Evolutionary conservation across 2,329 filamentous ascomycete species (phyloP).

Genomic region (Penicillium sclerotigenum): DNA sequence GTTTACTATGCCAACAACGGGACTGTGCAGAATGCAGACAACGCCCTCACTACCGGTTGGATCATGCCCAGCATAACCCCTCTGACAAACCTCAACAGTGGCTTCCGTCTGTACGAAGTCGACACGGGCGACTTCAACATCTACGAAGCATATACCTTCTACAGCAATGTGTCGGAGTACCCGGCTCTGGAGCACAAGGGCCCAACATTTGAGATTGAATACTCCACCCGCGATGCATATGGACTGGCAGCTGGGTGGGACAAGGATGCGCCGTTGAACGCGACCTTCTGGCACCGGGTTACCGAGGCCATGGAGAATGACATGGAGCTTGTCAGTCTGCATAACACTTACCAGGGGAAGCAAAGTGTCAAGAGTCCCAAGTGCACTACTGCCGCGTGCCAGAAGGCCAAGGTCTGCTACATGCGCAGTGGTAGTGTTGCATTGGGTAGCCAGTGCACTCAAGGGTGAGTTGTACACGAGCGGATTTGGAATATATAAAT

Average conservation of each 20-base stretch:
- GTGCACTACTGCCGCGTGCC: constrained; percentile 52
- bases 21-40: constrained; percentile 41
- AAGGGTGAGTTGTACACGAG: constrained; percentile 41
- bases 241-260: constrained; percentile 47
- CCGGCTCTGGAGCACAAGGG: constrained; percentile 40
- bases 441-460: constrained; percentile 51
- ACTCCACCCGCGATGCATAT: constrained; percentile 52
- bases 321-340: constrained; percentile 46
- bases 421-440: constrained; percentile 56
- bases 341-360: constrained; percentile 55
- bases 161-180: constrained; percentile 51
- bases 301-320: constrained; percentile 57
- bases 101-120: constrained; percentile 54
- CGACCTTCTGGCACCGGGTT: constrained; percentile 58
- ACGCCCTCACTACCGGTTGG: constrained; percentile 52
- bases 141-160: constrained; percentile 55
- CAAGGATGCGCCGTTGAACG: constrained; percentile 51
- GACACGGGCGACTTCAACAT: constrained; percentile 54
- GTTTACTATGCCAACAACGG: constrained; percentile 55
- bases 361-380: constrained; percentile 50
- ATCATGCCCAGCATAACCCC: constrained; percentile 53
- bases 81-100: constrained; percentile 54
- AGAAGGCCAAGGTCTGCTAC: constrained; percentile 57
- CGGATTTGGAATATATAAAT: background rate
- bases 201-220: constrained; percentile 51